Percentiles rank a stretch among this genome's conserved stretches.
Evolutionary conservation across 2,329 filamentous ascomycete species (phyloP).

Genomic region (Fusarium stilboides): DNA sequence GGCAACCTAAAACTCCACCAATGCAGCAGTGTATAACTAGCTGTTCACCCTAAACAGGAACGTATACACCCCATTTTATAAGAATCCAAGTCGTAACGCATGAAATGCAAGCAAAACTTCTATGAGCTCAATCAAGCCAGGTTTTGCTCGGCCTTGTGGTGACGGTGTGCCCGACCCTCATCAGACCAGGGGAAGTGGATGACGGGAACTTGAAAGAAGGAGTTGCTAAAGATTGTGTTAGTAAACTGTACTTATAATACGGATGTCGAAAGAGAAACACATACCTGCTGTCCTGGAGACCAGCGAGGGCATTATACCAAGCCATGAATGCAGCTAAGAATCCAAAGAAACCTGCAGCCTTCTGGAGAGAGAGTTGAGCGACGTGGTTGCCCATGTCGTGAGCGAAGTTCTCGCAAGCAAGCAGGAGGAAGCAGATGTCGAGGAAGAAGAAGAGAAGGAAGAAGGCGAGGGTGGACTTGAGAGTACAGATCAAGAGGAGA

Average conservation of each 20-base stretch:
- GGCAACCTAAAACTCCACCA: constrained; percentile 26
- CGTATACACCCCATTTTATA: constrained; percentile 23
- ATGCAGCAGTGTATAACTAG: constrained; percentile 2
- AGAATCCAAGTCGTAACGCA: constrained; percentile 43
- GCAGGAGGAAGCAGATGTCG: constrained; percentile 81
- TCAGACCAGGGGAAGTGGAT: constrained; percentile 96
- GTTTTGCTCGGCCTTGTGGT: constrained; percentile 57
- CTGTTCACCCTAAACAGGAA: background rate
- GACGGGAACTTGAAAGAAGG: constrained; percentile 93
- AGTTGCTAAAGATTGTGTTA: constrained; percentile 72
- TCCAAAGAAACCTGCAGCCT: constrained; percentile 85
- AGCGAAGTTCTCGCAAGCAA: constrained; percentile 75
- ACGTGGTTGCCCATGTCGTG: constrained; percentile 64
- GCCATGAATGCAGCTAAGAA: constrained; percentile 84
- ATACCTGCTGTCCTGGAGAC: constrained; percentile 81
- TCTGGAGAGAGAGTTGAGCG: constrained; percentile 68
- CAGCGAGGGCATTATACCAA: constrained; percentile 90
- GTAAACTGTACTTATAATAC: constrained; percentile 25
- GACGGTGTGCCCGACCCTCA: constrained; percentile 75
- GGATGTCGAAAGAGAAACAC: constrained; percentile 45
- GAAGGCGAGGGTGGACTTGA: constrained; percentile 84
- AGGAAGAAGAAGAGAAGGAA: constrained; percentile 83
- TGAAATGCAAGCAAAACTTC: constrained; percentile 31
- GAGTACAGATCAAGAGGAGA: constrained; percentile 79
- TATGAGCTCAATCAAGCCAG: constrained; percentile 39